These are phyloP conservation scores for Xylariaceae sp. DNA, from an alignment of 2,329 filamentous ascomycete species.

Conservation along the genomic window DNA sequence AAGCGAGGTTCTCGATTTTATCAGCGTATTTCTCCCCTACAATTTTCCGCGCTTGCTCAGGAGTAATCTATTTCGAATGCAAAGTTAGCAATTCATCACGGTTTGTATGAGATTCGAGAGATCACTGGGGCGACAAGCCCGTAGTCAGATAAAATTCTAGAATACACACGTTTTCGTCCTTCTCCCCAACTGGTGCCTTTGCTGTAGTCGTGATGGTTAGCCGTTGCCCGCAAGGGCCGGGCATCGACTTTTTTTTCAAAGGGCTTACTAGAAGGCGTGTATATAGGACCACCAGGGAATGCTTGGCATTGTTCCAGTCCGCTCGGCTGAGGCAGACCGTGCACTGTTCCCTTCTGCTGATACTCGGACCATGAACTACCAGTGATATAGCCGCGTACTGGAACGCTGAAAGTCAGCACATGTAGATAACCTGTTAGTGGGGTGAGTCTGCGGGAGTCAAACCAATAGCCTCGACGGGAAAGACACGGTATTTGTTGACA, in stretches of 20 bases:
- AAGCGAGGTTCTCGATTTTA: constrained; percentile 58
- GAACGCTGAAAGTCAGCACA: neutral
- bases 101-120: neutral
- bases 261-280: constrained; percentile 53
- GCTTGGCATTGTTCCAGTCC: constrained; percentile 66
- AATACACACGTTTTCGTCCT: constrained; percentile 64
- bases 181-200: constrained; percentile 72
- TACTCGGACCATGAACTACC: constrained; percentile 80
- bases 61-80: constrained; percentile 49
- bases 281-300: constrained; percentile 60
- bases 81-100: neutral
- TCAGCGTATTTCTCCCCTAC: constrained; percentile 60
- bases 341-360: constrained; percentile 66
- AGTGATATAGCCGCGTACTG: constrained; percentile 78
- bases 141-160: neutral
- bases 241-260: neutral
- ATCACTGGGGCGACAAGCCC: neutral
- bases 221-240: neutral
- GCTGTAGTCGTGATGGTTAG: constrained; percentile 42
- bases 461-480: constrained; percentile 73
- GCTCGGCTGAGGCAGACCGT: constrained; percentile 63
- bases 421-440: neutral
- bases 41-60: constrained; percentile 57
- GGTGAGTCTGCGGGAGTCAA: neutral
- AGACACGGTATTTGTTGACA: constrained; percentile 65